These are phyloP conservation scores for Debaryomyces udenii DNA, from an alignment of 1,139 yeast genomes.

Conservation along the genomic window DNA sequence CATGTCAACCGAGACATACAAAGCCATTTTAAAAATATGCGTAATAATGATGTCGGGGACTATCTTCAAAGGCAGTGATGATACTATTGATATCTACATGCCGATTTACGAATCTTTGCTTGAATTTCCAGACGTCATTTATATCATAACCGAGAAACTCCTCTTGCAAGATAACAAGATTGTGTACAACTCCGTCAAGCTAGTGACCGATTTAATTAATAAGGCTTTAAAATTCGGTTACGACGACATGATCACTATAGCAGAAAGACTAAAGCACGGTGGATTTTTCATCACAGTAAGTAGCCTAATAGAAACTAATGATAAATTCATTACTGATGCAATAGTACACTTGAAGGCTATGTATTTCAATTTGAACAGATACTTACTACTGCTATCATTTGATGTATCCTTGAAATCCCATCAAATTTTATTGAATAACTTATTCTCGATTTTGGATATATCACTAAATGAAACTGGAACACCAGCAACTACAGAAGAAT, in stretches of 20 bases:
- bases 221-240: slow-evolving; percentile 45
- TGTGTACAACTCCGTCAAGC: slow-evolving; percentile 46
- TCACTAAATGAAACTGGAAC: slow-evolving; percentile 50
- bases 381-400: slow-evolving; percentile 38
- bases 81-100: slow-evolving; percentile 37
- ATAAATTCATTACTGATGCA: slow-evolving; percentile 35
- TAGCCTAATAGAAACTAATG: slow-evolving; percentile 44
- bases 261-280: slow-evolving; percentile 49
- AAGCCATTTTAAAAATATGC: slow-evolving; percentile 50
- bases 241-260: slow-evolving; percentile 44
- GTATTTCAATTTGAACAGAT: slow-evolving; percentile 43
- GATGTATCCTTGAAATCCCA: slow-evolving; percentile 46
- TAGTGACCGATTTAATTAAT: slow-evolving; percentile 49
- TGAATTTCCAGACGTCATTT: slow-evolving; percentile 46
- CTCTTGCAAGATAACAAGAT: slow-evolving; percentile 49
- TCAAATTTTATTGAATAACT: slow-evolving; percentile 44
- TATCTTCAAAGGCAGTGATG: slow-evolving; percentile 40
- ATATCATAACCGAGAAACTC: slow-evolving; percentile 43
- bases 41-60: slow-evolving; percentile 49
- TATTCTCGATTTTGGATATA: slow-evolving; percentile 43
- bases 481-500: slow-evolving; percentile 50
- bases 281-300: slow-evolving; percentile 48
- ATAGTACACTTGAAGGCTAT: slow-evolving; percentile 37
- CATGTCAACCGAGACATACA: slow-evolving; percentile 54
- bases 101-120: slow-evolving; percentile 48